Percentiles rank a stretch among this genome's conserved stretches.
phyloP scores from a whole-genome alignment of 2,329 filamentous ascomycete species.

The Pyrenophora graminea region DNA sequence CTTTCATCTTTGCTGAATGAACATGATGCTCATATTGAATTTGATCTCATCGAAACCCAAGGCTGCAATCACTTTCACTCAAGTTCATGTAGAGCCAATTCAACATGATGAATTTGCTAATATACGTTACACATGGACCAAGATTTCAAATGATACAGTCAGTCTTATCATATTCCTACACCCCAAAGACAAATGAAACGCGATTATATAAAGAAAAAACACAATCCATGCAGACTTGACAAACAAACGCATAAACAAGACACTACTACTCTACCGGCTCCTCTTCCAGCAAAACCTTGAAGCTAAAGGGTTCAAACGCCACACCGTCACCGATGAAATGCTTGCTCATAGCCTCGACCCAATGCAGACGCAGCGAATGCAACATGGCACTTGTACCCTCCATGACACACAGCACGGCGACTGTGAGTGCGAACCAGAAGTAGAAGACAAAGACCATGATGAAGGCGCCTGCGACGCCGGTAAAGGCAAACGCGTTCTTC shows the following conservation, averaged over 20 bases:
- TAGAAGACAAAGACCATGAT: constrained; percentile 82
- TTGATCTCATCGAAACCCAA: too few relatives aligned
- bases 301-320: constrained; percentile 87
- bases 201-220: not conserved
- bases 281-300: constrained; percentile 81
- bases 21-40: too few relatives aligned
- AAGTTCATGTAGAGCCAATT: too few relatives aligned
- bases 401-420: constrained; percentile 86
- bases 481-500: constrained; percentile 70
- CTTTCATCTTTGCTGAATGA: too few relatives aligned
- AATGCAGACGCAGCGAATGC: constrained; percentile 87
- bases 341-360: constrained; percentile 98
- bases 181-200: not conserved
- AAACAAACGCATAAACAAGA: constrained; percentile 1
- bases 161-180: constrained; percentile 22
- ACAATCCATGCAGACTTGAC: not conserved
- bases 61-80: too few relatives aligned
- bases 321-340: constrained; percentile 90
- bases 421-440: constrained; percentile 85
- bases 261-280: constrained; percentile 55
- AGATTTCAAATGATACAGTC: not conserved
- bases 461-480: constrained; percentile 71
- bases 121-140: constrained; percentile 19
- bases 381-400: constrained; percentile 96
- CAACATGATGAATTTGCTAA: not conserved